phyloP scores from a whole-genome alignment of 2,329 filamentous ascomycete genomes.

The Fusarium verrucosum region DNA sequence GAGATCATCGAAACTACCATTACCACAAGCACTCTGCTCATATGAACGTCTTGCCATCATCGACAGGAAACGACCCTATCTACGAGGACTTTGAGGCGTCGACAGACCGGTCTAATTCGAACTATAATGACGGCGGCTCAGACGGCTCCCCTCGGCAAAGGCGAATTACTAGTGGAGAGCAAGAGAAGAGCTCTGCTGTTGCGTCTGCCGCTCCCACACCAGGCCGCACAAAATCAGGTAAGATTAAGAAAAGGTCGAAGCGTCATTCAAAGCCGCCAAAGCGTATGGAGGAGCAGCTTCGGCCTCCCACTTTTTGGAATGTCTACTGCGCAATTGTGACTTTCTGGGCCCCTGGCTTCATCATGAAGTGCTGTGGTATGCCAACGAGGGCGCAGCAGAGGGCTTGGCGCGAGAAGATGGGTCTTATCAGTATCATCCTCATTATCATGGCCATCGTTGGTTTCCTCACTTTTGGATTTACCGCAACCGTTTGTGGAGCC shows the following conservation, averaged over 20 bases:
- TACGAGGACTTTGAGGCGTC: slow-evolving; percentile 78
- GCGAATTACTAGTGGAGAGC: slow-evolving; percentile 46
- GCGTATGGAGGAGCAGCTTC: slow-evolving; percentile 69
- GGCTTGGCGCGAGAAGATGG: slow-evolving; percentile 98
- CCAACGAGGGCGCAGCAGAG: slow-evolving; percentile 84
- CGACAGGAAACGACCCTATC: slow-evolving; percentile 90
- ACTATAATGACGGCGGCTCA: slow-evolving; percentile 57
- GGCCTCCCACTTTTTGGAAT: slow-evolving; percentile 90
- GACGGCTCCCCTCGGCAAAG: slow-evolving; percentile 56
- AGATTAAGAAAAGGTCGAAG: slow-evolving; percentile 67
- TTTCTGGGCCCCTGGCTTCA: slow-evolving; percentile 90
- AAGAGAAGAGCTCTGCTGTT: slow-evolving; percentile 47
- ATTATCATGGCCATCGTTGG: slow-evolving; percentile 88
- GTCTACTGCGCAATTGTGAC: slow-evolving; percentile 94
- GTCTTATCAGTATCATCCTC: slow-evolving; percentile 91
- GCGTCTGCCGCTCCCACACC: slow-evolving; percentile 47
- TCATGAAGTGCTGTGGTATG: slow-evolving; percentile 87
- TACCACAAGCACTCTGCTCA: slow-evolving; percentile 95
- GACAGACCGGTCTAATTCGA: slow-evolving; percentile 62
- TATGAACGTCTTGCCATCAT: slow-evolving; percentile 89
- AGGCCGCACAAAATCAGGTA: slow-evolving; percentile 62
- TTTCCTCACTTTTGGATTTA: slow-evolving; percentile 97
- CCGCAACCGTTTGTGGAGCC: slow-evolving; percentile 80
- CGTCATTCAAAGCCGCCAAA: slow-evolving; percentile 59
- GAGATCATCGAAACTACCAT: slow-evolving; percentile 92